phyloP scores from a whole-genome alignment of 371 early-diverging fungal genomes.

The Blakeslea trispora region DNA sequence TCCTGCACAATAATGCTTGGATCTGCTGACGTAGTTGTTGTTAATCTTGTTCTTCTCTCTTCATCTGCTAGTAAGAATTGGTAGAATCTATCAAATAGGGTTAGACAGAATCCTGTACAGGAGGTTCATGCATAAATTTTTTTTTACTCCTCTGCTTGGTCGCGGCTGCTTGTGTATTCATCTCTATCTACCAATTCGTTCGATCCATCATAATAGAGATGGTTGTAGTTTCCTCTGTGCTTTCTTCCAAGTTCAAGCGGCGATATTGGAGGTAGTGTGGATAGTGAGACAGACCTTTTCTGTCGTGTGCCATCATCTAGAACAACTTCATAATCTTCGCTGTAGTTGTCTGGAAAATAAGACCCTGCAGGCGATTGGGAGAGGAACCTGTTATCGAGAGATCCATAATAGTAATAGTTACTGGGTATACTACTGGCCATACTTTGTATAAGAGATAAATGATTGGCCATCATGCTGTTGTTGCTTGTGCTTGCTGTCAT shows the following conservation, averaged over 20 bases:
- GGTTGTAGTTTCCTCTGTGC: conserved; percentile 18
- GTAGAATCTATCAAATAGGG: conserved; percentile 18
- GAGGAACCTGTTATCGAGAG: conserved; percentile 14
- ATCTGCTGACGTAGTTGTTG: conserved; percentile 9
- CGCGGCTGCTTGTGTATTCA: background rate
- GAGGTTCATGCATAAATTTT: background rate
- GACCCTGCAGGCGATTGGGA: conserved; percentile 23
- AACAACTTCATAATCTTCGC: conserved; percentile 28
- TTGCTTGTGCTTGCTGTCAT: conserved; percentile 7
- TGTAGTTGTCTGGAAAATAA: conserved; percentile 20
- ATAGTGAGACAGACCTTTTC: conserved; percentile 28
- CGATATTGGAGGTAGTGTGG: conserved; percentile 23
- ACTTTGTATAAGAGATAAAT: conserved; percentile 12
- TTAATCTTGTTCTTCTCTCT: conserved; percentile 8
- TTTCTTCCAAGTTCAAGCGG: conserved; percentile 10
- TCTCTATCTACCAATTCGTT: conserved; percentile 11
- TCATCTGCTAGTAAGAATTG: conserved; percentile 16
- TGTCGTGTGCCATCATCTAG: conserved; percentile 31
- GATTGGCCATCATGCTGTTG: conserved; percentile 12
- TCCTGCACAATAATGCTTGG: conserved; percentile 67
- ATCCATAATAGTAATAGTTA: conserved; percentile 29
- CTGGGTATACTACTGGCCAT: conserved; percentile 12
- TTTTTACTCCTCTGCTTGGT: conserved; percentile 15
- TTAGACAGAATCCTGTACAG: background rate
- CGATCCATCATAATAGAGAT: conserved; percentile 7